Conservation (phyloP, 192 early-diverging fungal species). For the Diversispora epigaea region DNA sequence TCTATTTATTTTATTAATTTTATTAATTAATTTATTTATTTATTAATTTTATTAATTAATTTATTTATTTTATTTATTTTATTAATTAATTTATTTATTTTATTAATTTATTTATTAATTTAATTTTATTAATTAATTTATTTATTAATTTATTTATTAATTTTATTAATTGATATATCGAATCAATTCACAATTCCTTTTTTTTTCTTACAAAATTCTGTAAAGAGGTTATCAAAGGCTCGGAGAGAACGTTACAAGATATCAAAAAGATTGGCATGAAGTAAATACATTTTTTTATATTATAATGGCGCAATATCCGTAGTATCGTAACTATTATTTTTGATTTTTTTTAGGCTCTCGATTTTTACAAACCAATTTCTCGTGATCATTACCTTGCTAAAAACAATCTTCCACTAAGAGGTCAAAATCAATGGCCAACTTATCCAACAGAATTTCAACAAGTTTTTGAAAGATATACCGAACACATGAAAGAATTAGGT, state of each 20-base stretch:
- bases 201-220: not conserved
- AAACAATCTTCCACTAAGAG: constrained; percentile 38
- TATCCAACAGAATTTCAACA: constrained; percentile 34
- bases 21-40: not conserved
- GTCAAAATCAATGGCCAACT: constrained; percentile 43
- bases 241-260: constrained; percentile 53
- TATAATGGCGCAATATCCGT: not conserved
- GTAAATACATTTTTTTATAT: constrained; percentile 27
- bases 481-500: constrained; percentile 42
- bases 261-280: constrained; percentile 53
- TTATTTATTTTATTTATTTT: too few species aligned
- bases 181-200: too few species aligned
- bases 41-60: not conserved
- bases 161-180: too few species aligned
- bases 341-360: constrained; percentile 34
- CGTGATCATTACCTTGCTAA: constrained; percentile 15
- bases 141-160: too few species aligned
- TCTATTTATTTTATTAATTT: not conserved
- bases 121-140: not conserved
- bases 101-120: not conserved
- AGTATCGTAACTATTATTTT: not conserved
- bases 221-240: constrained; percentile 51
- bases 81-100: not conserved
- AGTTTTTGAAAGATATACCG: constrained; percentile 42
- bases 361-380: constrained; percentile 47